Percentiles rank a stretch among this genome's conserved stretches.
phyloP scores from a whole-genome alignment of 768 basidiomycete species.

The Boletus bicolor region DNA sequence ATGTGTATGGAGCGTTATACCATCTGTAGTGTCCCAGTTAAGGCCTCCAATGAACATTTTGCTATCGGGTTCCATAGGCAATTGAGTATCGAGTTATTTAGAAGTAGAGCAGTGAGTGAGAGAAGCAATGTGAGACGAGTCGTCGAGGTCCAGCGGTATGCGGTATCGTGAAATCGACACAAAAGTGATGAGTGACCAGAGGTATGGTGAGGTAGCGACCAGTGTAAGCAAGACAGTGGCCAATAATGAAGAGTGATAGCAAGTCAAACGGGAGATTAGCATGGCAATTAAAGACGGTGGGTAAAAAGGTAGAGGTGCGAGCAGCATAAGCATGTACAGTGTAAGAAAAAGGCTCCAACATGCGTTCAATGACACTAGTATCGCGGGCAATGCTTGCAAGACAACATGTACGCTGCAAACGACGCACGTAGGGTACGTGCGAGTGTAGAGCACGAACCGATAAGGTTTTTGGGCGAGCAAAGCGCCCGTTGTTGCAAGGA shows the following conservation, averaged over 20 bases:
- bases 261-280: conserved; percentile 27
- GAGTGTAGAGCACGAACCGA: conserved; percentile 8
- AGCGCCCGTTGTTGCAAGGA: conserved; percentile 15
- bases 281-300: conserved; percentile 22
- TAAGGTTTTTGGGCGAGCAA: conserved; percentile 9
- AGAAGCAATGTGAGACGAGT: conserved; percentile 28
- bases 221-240: conserved; percentile 31
- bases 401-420: conserved; percentile 13
- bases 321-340: conserved; percentile 18
- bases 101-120: conserved; percentile 18
- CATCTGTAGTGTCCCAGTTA: conserved; percentile 91
- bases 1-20: conserved; percentile 43
- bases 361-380: conserved; percentile 27
- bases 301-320: conserved; percentile 12
- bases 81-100: conserved; percentile 29
- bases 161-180: conserved; percentile 35
- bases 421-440: conserved; percentile 5
- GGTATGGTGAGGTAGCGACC: conserved; percentile 34
- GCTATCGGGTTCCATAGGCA: conserved; percentile 45
- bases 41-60: conserved; percentile 91
- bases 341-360: conserved; percentile 18
- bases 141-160: conserved; percentile 35
- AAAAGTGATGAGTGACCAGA: conserved; percentile 35
- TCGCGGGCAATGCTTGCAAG: conserved; percentile 14
- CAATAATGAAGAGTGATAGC: conserved; percentile 26